A percentile compares a stretch with the other conserved stretches of the same genome.
These are phyloP conservation scores for Pelargonium citronellum DNA, from an alignment of 441 rosid species.

Conservation along the genomic window DNA sequence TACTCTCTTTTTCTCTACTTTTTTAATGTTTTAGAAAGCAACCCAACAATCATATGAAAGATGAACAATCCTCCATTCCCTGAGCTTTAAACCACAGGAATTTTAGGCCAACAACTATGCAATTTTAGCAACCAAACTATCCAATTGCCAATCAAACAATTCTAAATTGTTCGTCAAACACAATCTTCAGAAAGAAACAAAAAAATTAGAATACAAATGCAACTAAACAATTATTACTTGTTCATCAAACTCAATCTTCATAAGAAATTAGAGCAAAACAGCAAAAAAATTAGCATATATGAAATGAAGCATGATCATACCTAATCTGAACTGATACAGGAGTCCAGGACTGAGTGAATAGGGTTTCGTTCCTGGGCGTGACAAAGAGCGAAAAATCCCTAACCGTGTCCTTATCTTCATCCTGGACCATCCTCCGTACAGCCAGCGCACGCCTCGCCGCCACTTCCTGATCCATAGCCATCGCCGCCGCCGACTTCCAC, in stretches of 20 bases:
- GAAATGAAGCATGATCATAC: constrained; percentile 23
- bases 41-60: too few species aligned
- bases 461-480: constrained; percentile 54
- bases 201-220: neutral
- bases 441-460: constrained; percentile 57
- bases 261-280: neutral
- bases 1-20: too few species aligned
- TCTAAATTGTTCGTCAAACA: too few species aligned
- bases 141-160: too few species aligned
- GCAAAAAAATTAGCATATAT: neutral
- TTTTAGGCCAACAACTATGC: too few species aligned
- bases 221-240: neutral
- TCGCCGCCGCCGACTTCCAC: constrained; percentile 37
- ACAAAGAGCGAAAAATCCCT: constrained; percentile 47
- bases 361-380: constrained; percentile 47
- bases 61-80: too few species aligned
- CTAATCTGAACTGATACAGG: constrained; percentile 45
- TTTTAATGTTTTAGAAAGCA: too few species aligned
- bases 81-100: too few species aligned
- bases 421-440: constrained; percentile 49
- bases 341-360: constrained; percentile 79
- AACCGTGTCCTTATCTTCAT: constrained; percentile 32
- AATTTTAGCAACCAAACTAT: too few species aligned
- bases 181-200: too few species aligned
- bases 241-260: neutral